These are phyloP conservation scores for Cytospora paraplurivora DNA, from an alignment of 2,329 filamentous ascomycete species.

Conservation along the genomic window DNA sequence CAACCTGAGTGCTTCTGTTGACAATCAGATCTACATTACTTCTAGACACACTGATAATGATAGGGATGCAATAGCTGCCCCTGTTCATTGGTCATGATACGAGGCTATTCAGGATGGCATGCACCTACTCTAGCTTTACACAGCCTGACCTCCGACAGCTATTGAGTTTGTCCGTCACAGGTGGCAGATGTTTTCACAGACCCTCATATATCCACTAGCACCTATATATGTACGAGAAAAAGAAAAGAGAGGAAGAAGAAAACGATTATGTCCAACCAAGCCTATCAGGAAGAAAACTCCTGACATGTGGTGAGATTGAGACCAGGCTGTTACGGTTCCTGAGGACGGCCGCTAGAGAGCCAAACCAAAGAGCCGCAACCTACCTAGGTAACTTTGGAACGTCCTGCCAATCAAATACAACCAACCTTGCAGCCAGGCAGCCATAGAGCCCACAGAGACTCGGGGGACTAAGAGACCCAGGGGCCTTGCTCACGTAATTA, in stretches of 20 bases:
- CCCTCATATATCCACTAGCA: no score
- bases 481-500: not conserved
- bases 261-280: no score
- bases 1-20: no score
- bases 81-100: not conserved
- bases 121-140: not conserved
- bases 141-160: no score
- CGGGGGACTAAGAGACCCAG: not conserved
- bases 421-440: not conserved
- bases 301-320: no score
- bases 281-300: no score
- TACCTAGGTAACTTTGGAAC: not conserved
- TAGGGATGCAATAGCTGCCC: not conserved
- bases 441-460: no score
- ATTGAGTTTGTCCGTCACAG: no score
- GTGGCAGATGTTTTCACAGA: not conserved
- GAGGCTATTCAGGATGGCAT: not conserved
- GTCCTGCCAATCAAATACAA: not conserved
- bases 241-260: no score
- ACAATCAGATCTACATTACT: not conserved
- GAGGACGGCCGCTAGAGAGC: no score
- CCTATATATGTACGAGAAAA: no score
- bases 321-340: no score
- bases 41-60: not conserved
- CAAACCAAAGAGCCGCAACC: conserved; percentile 12